Percentiles rank a stretch among this genome's conserved stretches.
phyloP scores from a whole-genome alignment of 768 basidiomycete species.

The Leccinum truebloodii region DNA sequence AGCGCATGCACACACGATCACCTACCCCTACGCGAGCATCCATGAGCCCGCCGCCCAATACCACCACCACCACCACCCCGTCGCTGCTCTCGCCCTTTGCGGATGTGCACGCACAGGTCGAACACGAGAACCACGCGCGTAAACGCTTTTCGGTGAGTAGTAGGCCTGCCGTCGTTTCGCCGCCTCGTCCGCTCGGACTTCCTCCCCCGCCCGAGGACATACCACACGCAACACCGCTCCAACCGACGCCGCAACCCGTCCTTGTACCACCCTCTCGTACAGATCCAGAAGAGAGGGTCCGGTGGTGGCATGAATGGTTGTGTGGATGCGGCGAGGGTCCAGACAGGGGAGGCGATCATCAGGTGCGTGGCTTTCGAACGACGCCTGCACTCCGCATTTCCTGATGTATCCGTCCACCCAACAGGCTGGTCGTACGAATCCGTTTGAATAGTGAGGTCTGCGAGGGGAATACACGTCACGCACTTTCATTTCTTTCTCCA shows the following conservation, averaged over 20 bases:
- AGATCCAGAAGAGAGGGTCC: conserved; percentile 34
- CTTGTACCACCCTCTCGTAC: conserved; percentile 27
- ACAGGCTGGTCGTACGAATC: conserved; percentile 77
- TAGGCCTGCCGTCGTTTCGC: conserved; percentile 32
- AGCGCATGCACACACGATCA: conserved; percentile 6
- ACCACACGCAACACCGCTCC: conserved; percentile 37
- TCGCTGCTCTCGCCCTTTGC: conserved; percentile 35
- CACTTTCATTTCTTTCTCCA: conserved; percentile 8
- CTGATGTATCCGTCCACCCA: not conserved
- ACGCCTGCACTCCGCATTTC: not conserved
- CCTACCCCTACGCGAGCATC: not conserved
- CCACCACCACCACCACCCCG: conserved; percentile 4
- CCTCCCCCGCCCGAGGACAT: conserved; percentile 46
- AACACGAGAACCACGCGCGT: not conserved
- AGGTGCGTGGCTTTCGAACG: conserved; percentile 46
- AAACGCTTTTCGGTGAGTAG: conserved; percentile 6
- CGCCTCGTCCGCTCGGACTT: conserved; percentile 60
- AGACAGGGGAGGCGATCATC: conserved; percentile 69
- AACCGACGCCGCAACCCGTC: conserved; percentile 35
- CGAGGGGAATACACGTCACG: not conserved
- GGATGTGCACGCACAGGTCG: conserved; percentile 32
- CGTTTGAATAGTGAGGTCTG: conserved; percentile 39
- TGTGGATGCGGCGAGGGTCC: conserved; percentile 79
- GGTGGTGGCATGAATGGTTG: conserved; percentile 89
- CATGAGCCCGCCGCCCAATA: not conserved